A percentile compares a stretch with the other conserved stretches of the same genome.
These are phyloP conservation scores for Athelia psychrophila DNA, from an alignment of 1,284 basidiomycete genomes.

Conservation along the genomic window DNA sequence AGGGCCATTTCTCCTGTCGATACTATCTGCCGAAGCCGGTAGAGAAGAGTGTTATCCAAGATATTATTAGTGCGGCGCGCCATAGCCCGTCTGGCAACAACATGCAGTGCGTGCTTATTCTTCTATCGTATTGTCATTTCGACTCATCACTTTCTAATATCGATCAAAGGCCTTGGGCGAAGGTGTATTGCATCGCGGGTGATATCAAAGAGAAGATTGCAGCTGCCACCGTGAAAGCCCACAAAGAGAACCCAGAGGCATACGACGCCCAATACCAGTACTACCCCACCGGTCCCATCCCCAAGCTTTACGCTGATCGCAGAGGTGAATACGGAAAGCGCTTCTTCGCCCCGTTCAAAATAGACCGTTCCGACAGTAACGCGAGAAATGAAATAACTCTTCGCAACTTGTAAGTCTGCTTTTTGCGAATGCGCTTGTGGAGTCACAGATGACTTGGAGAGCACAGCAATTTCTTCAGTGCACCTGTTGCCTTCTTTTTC, in stretches of 20 bases:
- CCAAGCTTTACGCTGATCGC: constrained; percentile 8
- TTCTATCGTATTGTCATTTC: background rate
- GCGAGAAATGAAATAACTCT: constrained; percentile 8
- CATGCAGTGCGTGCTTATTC: constrained; percentile 12
- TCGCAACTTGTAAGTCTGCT: constrained; percentile 12
- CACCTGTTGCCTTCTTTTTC: constrained; percentile 17
- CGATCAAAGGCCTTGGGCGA: constrained; percentile 16
- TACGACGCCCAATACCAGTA: constrained; percentile 15
- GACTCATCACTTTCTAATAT: too few species aligned
- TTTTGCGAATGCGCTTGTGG: too few species aligned
- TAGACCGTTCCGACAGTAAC: constrained; percentile 9
- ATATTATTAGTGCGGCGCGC: constrained; percentile 16
- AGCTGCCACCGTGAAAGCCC: constrained; percentile 10
- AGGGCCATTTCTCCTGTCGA: constrained; percentile 15
- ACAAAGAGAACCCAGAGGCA: constrained; percentile 7
- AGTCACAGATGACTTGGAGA: background rate
- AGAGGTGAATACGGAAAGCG: constrained; percentile 13
- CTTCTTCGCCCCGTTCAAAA: constrained; percentile 9
- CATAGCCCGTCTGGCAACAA: constrained; percentile 15
- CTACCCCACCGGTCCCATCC: constrained; percentile 12
- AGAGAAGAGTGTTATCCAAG: constrained; percentile 9
- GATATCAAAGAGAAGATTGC: constrained; percentile 9
- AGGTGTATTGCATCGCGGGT: constrained; percentile 16
- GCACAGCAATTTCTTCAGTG: constrained; percentile 8
- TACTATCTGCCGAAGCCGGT: constrained; percentile 16